Percentiles rank a stretch among this genome's conserved stretches.
Conservation (phyloP, 108 stramenopile genomes). For the Hondaea fermentalgiana region DNA sequence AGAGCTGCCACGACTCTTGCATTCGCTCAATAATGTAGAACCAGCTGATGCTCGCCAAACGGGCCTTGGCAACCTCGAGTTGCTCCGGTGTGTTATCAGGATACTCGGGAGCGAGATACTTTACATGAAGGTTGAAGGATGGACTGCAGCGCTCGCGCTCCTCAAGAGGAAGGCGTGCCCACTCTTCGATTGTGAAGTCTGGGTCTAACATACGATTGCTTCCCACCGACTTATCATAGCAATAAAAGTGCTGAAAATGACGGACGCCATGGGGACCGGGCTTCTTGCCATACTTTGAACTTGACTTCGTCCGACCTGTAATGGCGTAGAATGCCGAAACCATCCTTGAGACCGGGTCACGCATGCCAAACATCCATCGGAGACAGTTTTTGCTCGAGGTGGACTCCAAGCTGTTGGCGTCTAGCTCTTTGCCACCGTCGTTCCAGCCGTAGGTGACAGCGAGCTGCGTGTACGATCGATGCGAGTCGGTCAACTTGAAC, state of each 20-base stretch:
- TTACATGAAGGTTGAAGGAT: neutral
- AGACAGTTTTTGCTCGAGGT: neutral
- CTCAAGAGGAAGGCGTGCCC: neutral
- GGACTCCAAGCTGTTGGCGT: neutral
- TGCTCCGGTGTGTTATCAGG: neutral
- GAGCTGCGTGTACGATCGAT: neutral
- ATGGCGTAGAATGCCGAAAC: neutral
- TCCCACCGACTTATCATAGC: neutral
- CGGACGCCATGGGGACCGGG: neutral
- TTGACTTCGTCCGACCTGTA: neutral
- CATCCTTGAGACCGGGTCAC: neutral
- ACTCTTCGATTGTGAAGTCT: neutral
- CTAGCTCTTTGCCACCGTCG: neutral
- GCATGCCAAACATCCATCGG: neutral
- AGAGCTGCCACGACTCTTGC: neutral
- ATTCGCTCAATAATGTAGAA: neutral
- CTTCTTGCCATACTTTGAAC: neutral
- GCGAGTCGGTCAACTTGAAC: neutral
- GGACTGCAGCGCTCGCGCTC: neutral
- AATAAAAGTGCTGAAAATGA: neutral
- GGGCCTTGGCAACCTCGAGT: neutral
- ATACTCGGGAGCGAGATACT: neutral
- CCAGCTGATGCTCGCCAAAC: neutral
- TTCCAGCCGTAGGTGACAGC: neutral
- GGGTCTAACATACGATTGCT: neutral